phyloP scores from a whole-genome alignment of 768 basidiomycete genomes.

The Kockovaella imperatae region DNA sequence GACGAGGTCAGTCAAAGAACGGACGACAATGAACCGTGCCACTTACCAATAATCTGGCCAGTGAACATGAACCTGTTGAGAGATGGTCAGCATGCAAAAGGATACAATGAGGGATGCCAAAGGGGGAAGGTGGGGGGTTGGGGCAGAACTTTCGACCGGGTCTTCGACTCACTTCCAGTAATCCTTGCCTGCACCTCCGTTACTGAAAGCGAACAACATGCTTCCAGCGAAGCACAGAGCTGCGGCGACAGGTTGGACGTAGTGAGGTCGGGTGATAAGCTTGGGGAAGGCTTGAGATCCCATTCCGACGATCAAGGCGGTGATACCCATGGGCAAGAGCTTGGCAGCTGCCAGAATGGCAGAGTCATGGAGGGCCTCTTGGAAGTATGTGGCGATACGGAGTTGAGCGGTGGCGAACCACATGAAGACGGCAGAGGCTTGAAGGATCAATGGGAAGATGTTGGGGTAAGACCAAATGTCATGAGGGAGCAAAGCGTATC shows the following conservation, averaged over 20 bases:
- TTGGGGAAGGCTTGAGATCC: conserved; percentile 27
- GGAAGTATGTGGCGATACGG: conserved; percentile 39
- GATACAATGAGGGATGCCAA: too few species aligned
- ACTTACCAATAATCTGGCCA: too few species aligned
- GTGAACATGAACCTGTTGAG: conserved; percentile 39
- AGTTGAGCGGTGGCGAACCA: conserved; percentile 39
- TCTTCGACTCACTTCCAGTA: conserved; percentile 41
- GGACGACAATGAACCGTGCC: too few species aligned
- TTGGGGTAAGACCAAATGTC: conserved; percentile 37
- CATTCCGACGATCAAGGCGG: conserved; percentile 30
- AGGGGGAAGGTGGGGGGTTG: too few species aligned
- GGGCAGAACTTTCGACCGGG: too few species aligned
- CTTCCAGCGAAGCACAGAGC: conserved; percentile 31
- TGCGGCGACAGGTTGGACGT: conserved; percentile 28
- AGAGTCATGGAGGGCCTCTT: conserved; percentile 24
- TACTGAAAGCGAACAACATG: conserved; percentile 33
- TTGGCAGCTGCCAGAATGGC: conserved; percentile 37
- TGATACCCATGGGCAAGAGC: conserved; percentile 38
- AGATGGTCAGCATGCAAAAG: too few species aligned
- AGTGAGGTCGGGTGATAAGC: conserved; percentile 34
- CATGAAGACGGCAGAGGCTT: conserved; percentile 34
- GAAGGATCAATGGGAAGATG: conserved; percentile 34
- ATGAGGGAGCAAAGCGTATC: conserved; percentile 35
- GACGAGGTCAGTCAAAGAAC: too few species aligned
- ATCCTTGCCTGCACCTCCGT: conserved; percentile 29